A percentile compares a stretch with the other conserved stretches of the same genome.
Evolutionary conservation across 1,284 basidiomycete species (phyloP).

Genomic region (Rhodotorula sp.): DNA sequence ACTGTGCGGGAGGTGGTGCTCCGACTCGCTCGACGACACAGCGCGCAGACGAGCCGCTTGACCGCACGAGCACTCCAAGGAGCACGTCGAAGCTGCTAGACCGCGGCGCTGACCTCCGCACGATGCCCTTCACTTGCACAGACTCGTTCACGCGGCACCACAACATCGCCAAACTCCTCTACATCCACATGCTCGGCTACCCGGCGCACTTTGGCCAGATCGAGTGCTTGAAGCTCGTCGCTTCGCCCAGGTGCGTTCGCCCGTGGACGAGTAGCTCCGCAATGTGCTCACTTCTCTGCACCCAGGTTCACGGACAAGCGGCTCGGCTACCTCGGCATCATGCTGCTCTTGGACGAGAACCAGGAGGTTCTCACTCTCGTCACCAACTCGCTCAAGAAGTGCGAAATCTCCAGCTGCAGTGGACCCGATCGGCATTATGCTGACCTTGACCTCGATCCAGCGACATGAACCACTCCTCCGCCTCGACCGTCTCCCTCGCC

Average conservation of each 20-base stretch:
- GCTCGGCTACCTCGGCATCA: conserved; percentile 95
- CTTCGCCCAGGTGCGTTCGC: conserved; percentile 68
- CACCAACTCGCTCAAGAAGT: conserved; percentile 99
- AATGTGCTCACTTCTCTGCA: not conserved
- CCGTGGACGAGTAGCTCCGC: not conserved
- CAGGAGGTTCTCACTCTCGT: conserved; percentile 97
- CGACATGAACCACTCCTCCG: conserved; percentile 99
- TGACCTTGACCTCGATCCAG: conserved; percentile 54
- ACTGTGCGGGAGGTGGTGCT: conserved; percentile 2
- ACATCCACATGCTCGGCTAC: conserved; percentile 99
- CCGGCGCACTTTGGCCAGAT: conserved; percentile 99
- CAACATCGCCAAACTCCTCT: conserved; percentile 96
- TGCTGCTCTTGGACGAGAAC: conserved; percentile 96
- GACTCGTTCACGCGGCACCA: conserved; percentile 90
- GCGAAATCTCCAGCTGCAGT: conserved; percentile 48
- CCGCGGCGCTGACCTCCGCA: not conserved
- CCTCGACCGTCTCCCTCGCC: conserved; percentile 97
- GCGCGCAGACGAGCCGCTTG: not conserved
- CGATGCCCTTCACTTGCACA: not conserved
- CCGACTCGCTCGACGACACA: not conserved
- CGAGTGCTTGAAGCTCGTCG: conserved; percentile 98
- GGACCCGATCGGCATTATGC: not conserved
- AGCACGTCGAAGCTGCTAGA: not conserved
- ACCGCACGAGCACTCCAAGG: not conserved
- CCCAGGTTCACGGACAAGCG: conserved; percentile 85